phyloP scores from a whole-genome alignment of 1,284 basidiomycete genomes.

The Peniophora sp. region DNA sequence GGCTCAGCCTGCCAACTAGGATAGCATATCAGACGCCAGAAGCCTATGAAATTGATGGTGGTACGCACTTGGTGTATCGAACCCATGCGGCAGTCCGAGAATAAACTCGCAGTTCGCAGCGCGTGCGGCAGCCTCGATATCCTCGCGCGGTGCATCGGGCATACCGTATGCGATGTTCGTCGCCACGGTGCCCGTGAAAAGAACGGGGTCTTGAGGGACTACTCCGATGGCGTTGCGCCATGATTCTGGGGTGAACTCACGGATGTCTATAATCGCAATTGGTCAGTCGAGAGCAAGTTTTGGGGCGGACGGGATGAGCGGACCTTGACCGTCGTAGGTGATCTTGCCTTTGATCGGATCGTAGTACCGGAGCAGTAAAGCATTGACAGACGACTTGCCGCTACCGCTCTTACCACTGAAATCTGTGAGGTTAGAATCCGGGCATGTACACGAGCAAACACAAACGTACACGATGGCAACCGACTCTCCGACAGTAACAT shows the following conservation, averaged over 20 bases:
- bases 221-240: conserved; percentile 86
- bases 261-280: conserved; percentile 54
- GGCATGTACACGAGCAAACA: conserved; percentile 1
- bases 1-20: conserved; percentile 62
- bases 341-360: conserved; percentile 81
- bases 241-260: conserved; percentile 73
- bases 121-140: conserved; percentile 84
- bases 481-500: conserved; percentile 76
- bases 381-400: conserved; percentile 89
- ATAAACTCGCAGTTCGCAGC: conserved; percentile 96
- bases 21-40: conserved; percentile 17
- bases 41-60: conserved; percentile 26
- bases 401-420: conserved; percentile 85
- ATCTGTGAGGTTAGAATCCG: conserved; percentile 2
- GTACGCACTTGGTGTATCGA: conserved; percentile 62
- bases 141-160: conserved; percentile 61
- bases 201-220: conserved; percentile 75
- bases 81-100: conserved; percentile 82
- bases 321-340: conserved; percentile 82
- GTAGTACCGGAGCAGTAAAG: conserved; percentile 87
- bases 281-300: not conserved
- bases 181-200: conserved; percentile 85
- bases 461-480: conserved; percentile 82
- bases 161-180: conserved; percentile 92
- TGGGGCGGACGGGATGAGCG: conserved; percentile 9